These are phyloP conservation scores for Fusarium brachygibbosum DNA, from an alignment of 2,329 filamentous ascomycete genomes.

Conservation along the genomic window DNA sequence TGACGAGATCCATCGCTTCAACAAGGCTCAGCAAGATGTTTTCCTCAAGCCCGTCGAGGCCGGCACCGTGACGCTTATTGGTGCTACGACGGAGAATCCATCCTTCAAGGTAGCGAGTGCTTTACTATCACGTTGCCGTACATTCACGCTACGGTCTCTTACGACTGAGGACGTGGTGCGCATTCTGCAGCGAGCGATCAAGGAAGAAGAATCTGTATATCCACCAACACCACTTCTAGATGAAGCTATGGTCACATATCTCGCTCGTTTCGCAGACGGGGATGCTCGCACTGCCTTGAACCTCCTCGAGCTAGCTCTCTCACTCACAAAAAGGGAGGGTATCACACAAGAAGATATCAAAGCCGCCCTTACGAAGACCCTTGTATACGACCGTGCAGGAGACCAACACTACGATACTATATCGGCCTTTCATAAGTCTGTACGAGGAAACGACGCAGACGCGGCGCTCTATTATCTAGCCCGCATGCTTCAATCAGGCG, in stretches of 20 bases:
- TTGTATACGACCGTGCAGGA: slow-evolving; percentile 94
- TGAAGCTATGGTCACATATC: slow-evolving; percentile 81
- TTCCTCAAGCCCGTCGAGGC: slow-evolving; percentile 93
- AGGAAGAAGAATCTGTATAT: slow-evolving; percentile 65
- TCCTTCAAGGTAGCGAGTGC: slow-evolving; percentile 90
- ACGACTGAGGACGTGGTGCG: slow-evolving; percentile 76
- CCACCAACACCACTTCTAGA: slow-evolving; percentile 74
- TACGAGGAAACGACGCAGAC: slow-evolving; percentile 88
- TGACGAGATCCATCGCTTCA: slow-evolving; percentile 95
- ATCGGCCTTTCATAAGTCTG: slow-evolving; percentile 95
- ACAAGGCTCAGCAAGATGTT: slow-evolving; percentile 92
- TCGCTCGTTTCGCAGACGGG: slow-evolving; percentile 89
- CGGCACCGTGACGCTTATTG: slow-evolving; percentile 90
- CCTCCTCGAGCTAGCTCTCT: slow-evolving; percentile 88
- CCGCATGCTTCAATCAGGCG: slow-evolving; percentile 94
- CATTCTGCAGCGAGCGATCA: slow-evolving; percentile 83
- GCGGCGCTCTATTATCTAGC: slow-evolving; percentile 94
- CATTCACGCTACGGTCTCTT: slow-evolving; percentile 86
- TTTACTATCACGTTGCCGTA: slow-evolving; percentile 88
- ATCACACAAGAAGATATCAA: slow-evolving; percentile 85
- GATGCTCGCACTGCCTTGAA: slow-evolving; percentile 95
- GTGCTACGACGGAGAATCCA: slow-evolving; percentile 96
- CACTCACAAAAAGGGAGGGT: slow-evolving; percentile 68
- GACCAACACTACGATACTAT: slow-evolving; percentile 99
- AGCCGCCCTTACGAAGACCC: slow-evolving; percentile 84